Evolutionary conservation across 331 rosid genomes (phyloP).

Genomic region (Pyrus hybrid): DNA sequence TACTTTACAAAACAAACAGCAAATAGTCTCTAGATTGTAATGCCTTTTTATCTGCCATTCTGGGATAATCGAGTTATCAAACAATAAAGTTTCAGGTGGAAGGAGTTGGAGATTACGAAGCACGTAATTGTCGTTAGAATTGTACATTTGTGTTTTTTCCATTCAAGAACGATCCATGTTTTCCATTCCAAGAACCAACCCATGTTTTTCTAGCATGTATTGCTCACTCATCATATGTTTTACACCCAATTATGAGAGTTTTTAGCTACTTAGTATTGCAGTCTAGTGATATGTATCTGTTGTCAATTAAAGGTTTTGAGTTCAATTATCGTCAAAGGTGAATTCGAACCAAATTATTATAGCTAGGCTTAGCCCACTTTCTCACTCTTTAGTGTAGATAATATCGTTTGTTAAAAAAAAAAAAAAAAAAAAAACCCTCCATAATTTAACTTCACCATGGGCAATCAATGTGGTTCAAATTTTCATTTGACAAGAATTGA

Average conservation of each 20-base stretch:
- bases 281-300: no score
- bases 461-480: no score
- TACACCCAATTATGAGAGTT: background rate
- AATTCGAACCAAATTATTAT: no score
- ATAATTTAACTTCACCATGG: no score
- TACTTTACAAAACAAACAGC: constrained; percentile 33
- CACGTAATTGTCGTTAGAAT: background rate
- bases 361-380: accelerated
- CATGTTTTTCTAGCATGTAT: background rate
- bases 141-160: background rate
- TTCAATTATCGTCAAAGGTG: accelerated
- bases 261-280: no score
- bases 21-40: constrained; percentile 50
- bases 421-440: no score
- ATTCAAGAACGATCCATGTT: background rate
- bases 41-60: background rate
- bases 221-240: background rate
- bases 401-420: no score
- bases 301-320: no score
- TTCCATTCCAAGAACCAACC: background rate
- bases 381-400: no score
- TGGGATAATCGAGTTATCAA: background rate
- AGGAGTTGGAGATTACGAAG: background rate
- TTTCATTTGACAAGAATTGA: no score
- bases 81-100: background rate